A percentile compares a stretch with the other conserved stretches of the same genome.
phyloP scores from a whole-genome alignment of 176 grass and related monocot genomes.

The Musa schizocarpa region DNA sequence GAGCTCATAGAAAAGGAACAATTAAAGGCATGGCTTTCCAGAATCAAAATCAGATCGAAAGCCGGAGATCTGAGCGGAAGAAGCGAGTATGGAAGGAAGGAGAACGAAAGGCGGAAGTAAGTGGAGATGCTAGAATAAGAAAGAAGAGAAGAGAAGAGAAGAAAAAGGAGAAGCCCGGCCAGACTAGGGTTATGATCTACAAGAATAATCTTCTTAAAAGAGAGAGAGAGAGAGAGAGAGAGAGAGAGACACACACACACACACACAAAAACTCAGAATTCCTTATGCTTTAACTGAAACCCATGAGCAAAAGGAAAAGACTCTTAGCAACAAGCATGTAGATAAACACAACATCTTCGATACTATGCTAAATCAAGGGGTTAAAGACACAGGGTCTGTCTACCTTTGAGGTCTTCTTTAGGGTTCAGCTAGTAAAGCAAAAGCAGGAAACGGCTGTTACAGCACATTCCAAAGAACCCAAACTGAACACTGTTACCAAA shows the following conservation, averaged over 20 bases:
- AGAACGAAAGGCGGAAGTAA: not conserved
- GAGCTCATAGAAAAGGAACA: too few relatives aligned
- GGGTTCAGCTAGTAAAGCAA: conserved; percentile 32
- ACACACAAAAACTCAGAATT: conserved; percentile 52
- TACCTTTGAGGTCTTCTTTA: conserved; percentile 25
- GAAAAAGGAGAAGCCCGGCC: conserved; percentile 21
- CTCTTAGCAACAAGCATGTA: not conserved
- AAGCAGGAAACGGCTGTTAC: conserved; percentile 43
- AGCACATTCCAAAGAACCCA: conserved; percentile 41
- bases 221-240: too few relatives aligned
- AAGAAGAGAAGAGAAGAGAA: conserved; percentile 28
- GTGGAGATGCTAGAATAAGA: conserved; percentile 10
- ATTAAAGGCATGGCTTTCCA: too few relatives aligned
- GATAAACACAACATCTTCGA: not conserved
- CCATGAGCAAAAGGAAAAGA: conserved; percentile 78
- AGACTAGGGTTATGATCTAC: too few relatives aligned
- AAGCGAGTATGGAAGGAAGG: too few relatives aligned
- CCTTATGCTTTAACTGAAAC: conserved; percentile 81
- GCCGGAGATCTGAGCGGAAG: too few relatives aligned
- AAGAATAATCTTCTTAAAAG: too few relatives aligned
- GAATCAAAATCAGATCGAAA: too few relatives aligned
- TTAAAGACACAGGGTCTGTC: conserved; percentile 2
- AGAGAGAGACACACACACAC: conserved; percentile 30
- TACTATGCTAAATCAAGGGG: not conserved
- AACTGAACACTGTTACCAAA: conserved; percentile 3